Evolutionary conservation across 2,329 filamentous ascomycete genomes (phyloP).

Genomic region (Fusarium setosum): DNA sequence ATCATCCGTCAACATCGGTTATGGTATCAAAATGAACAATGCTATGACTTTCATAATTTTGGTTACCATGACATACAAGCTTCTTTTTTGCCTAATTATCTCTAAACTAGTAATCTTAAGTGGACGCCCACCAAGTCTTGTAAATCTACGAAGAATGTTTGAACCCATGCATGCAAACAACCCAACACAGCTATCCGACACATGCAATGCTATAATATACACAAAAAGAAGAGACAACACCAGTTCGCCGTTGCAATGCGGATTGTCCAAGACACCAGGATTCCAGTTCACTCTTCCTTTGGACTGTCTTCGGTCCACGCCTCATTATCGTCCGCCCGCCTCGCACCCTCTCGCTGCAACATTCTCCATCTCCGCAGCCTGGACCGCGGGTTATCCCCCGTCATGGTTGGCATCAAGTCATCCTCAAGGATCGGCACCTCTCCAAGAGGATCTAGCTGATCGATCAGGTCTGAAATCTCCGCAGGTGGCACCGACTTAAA

Average conservation of each 20-base stretch:
- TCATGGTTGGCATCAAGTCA: conserved; percentile 44
- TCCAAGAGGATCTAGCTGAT: conserved; percentile 47
- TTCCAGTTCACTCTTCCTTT: conserved; percentile 17
- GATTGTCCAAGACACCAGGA: background rate
- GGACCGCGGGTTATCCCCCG: conserved; percentile 41
- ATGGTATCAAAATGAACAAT: too few species aligned
- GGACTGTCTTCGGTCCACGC: conserved; percentile 26
- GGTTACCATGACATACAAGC: too few species aligned
- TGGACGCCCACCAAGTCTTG: too few species aligned
- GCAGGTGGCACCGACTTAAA: conserved; percentile 70
- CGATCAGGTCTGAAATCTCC: conserved; percentile 48
- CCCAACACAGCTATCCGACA: background rate
- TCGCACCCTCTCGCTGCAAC: conserved; percentile 32
- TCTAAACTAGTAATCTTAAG: too few species aligned
- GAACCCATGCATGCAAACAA: too few species aligned
- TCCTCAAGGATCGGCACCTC: conserved; percentile 49
- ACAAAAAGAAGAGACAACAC: background rate
- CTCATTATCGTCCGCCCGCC: conserved; percentile 18
- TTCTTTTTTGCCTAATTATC: too few species aligned
- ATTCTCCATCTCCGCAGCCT: conserved; percentile 34
- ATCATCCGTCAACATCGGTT: background rate
- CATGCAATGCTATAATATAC: background rate
- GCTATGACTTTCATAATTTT: too few species aligned
- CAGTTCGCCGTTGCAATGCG: conserved; percentile 32
- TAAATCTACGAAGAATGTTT: too few species aligned